These are phyloP conservation scores for Hortaea sp. DNA, from an alignment of 2,329 filamentous ascomycete species.

Conservation along the genomic window DNA sequence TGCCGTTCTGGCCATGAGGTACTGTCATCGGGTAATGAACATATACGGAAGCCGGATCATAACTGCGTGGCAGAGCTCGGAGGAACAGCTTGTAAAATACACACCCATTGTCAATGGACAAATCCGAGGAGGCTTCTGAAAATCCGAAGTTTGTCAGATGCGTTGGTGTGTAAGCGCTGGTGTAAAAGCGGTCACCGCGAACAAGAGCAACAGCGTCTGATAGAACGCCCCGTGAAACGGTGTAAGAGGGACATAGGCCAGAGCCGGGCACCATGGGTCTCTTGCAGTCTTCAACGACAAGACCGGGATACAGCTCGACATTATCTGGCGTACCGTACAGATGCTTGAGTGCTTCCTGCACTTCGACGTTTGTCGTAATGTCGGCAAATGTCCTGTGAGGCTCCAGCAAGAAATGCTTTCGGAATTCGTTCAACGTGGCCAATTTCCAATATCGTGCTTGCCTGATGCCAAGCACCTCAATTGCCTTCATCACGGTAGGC, in stretches of 20 bases:
- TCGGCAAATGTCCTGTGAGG: slow-evolving; percentile 48
- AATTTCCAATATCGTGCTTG: slow-evolving; percentile 54
- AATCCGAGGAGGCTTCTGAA: slow-evolving; percentile 37
- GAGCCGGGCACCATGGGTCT: slow-evolving; percentile 41
- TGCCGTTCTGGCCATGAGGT: slow-evolving; percentile 30
- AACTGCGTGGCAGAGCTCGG: slow-evolving; percentile 41
- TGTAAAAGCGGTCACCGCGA: slow-evolving; percentile 51
- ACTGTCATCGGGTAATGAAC: slow-evolving; percentile 41
- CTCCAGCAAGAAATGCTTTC: slow-evolving; percentile 52
- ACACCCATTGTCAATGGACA: slow-evolving; percentile 38
- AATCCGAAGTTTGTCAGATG: slow-evolving; percentile 35
- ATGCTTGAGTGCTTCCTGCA: slow-evolving; percentile 45
- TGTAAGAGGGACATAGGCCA: slow-evolving; percentile 44
- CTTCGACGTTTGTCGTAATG: slow-evolving; percentile 48
- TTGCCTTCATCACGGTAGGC: slow-evolving; percentile 46
- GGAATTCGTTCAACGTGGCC: slow-evolving; percentile 54
- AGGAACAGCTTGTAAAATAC: slow-evolving; percentile 44
- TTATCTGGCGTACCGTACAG: slow-evolving; percentile 55
- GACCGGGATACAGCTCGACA: slow-evolving; percentile 60
- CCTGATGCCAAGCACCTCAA: slow-evolving; percentile 54
- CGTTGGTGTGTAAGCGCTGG: slow-evolving; percentile 29
- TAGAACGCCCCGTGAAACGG: slow-evolving; percentile 46
- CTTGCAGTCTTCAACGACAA: slow-evolving; percentile 52
- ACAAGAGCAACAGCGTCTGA: slow-evolving; percentile 52
- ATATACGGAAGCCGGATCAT: slow-evolving; percentile 39